Conservation (phyloP, 257 asterid species). For the Agastache rugosa region DNA sequence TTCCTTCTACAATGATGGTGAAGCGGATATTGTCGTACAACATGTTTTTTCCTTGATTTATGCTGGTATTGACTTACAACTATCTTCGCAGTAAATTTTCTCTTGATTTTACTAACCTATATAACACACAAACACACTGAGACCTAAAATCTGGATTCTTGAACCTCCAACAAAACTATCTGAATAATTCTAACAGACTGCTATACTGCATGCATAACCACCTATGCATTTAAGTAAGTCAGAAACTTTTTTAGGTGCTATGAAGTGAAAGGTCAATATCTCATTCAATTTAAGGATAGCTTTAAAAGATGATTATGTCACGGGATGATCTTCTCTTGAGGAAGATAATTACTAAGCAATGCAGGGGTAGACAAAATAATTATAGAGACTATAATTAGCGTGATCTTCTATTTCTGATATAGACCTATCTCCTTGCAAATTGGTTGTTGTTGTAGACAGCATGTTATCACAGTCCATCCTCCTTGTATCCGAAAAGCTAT, state of each 20-base stretch:
- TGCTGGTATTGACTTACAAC: conserved; percentile 64
- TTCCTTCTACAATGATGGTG: conserved; percentile 96
- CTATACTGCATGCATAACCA: conserved; percentile 21
- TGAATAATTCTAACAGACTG: conserved; percentile 17
- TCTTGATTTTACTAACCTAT: not conserved
- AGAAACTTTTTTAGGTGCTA: not conserved
- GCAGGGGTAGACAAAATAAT: not conserved
- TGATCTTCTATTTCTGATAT: conserved; percentile 19
- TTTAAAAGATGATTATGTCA: not conserved
- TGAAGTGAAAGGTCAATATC: conserved; percentile 5
- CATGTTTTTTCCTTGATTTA: conserved; percentile 83
- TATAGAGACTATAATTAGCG: conserved; percentile 11
- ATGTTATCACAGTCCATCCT: conserved; percentile 14
- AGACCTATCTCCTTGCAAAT: not conserved
- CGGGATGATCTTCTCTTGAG: conserved; percentile 18
- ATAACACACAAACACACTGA: not conserved
- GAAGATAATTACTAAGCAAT: conserved; percentile 10
- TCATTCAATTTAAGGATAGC: conserved; percentile 18
- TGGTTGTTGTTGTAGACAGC: not conserved
- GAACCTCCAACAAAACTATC: conserved; percentile 9
- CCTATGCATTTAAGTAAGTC: conserved; percentile 24
- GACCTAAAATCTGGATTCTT: conserved; percentile 18
- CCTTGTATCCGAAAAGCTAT: not conserved
- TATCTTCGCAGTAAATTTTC: conserved; percentile 21
- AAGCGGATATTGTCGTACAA: conserved; percentile 87